phyloP scores from a whole-genome alignment of 805 yeast species.

The Clavispora carvajalis region DNA sequence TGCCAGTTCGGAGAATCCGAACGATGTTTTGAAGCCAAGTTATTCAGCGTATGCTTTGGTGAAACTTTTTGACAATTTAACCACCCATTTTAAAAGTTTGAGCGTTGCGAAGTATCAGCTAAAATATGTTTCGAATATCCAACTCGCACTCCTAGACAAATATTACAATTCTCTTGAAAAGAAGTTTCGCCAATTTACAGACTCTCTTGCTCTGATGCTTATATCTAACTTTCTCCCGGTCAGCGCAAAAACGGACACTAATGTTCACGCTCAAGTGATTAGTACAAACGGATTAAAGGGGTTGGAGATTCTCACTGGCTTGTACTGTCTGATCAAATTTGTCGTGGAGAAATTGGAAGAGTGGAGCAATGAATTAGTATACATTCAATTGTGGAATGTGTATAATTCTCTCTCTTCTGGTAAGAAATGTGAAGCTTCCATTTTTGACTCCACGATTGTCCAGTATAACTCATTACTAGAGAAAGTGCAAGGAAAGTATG shows the following conservation, averaged over 20 bases:
- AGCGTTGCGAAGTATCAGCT: conserved; percentile 45
- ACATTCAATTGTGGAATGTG: conserved; percentile 36
- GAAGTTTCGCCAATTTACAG: conserved; percentile 40
- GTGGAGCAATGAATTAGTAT: conserved; percentile 37
- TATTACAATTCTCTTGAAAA: conserved; percentile 34
- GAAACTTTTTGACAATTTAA: conserved; percentile 53
- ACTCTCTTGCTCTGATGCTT: conserved; percentile 26
- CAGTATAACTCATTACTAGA: conserved; percentile 20
- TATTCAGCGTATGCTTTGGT: conserved; percentile 54
- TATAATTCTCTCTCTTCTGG: conserved; percentile 18
- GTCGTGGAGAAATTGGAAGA: conserved; percentile 24
- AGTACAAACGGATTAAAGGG: conserved; percentile 54
- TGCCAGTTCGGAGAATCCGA: conserved; percentile 10
- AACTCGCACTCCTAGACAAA: conserved; percentile 48
- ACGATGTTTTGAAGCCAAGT: conserved; percentile 42
- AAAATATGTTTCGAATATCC: conserved; percentile 54
- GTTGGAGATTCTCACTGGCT: conserved; percentile 24
- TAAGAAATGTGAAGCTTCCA: conserved; percentile 18
- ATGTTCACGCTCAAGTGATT: conserved; percentile 88
- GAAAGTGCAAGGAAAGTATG: conserved; percentile 19
- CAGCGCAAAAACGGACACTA: conserved; percentile 6
- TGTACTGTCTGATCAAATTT: conserved; percentile 32
- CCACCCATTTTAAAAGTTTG: conserved; percentile 49
- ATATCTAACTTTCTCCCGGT: conserved; percentile 34
- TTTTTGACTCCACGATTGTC: conserved; percentile 24